Conservation (phyloP, 352 stramenopile genomes). For the Pythium aristosporum region DNA sequence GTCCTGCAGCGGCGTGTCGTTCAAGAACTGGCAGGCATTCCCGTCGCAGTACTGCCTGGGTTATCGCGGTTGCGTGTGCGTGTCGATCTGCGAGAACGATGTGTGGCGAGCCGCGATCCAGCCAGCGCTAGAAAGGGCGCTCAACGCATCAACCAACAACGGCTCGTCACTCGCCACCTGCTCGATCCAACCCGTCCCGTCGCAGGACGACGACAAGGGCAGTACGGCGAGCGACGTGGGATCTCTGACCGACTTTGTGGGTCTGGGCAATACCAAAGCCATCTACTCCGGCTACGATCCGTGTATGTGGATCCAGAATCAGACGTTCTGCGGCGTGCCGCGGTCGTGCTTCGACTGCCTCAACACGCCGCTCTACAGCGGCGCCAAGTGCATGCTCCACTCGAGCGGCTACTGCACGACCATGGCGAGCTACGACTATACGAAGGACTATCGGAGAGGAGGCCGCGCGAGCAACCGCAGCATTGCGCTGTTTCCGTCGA, state of each 20-base stretch:
- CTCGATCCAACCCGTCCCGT: slow-evolving; percentile 17
- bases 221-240: not conserved
- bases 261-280: slow-evolving; percentile 27
- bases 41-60: slow-evolving; percentile 54
- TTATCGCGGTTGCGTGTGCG: slow-evolving; percentile 41
- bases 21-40: slow-evolving; percentile 34
- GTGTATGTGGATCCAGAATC: slow-evolving; percentile 69
- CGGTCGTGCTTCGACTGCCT: slow-evolving; percentile 63
- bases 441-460: slow-evolving; percentile 41
- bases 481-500: slow-evolving; percentile 43
- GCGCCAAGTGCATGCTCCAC: slow-evolving; percentile 47
- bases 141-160: slow-evolving; percentile 9
- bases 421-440: slow-evolving; percentile 40
- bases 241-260: slow-evolving; percentile 18
- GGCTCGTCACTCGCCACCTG: slow-evolving; percentile 5
- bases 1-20: slow-evolving; percentile 35
- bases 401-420: slow-evolving; percentile 55
- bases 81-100: slow-evolving; percentile 46
- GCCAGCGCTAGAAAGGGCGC: slow-evolving; percentile 25
- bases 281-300: slow-evolving; percentile 37
- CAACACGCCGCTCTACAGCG: slow-evolving; percentile 23
- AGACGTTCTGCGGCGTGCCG: slow-evolving; percentile 42
- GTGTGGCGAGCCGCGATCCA: slow-evolving; percentile 45
- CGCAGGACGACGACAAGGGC: not conserved
- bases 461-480: slow-evolving; percentile 22